Percentiles rank a stretch among this genome's conserved stretches.
Conservation (phyloP, 257 asterid genomes). For the Prunella vulgaris region DNA sequence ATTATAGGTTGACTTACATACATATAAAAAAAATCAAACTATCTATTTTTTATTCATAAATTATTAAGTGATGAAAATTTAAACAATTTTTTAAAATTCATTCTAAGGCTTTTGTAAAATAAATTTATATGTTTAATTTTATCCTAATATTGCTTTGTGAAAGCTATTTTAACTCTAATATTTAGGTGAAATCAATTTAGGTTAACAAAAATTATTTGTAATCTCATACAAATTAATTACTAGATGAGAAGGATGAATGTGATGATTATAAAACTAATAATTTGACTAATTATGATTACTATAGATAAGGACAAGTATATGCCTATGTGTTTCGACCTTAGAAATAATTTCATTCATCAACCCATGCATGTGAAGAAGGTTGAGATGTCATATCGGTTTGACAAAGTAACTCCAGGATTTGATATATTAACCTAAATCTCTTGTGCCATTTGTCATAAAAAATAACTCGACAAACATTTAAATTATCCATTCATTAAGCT, state of each 20-base stretch:
- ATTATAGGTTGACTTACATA: no score
- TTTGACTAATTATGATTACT: background rate
- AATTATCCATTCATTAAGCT: no score
- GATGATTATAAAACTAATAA: background rate
- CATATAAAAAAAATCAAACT: no score
- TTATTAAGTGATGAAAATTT: no score
- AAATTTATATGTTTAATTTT: no score
- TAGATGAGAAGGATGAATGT: background rate
- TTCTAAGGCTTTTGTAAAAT: no score
- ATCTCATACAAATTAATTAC: background rate
- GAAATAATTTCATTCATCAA: background rate
- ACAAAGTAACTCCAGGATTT: background rate
- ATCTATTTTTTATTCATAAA: no score
- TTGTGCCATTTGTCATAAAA: background rate
- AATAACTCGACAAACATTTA: no score
- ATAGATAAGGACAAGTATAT: background rate
- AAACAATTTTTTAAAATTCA: no score
- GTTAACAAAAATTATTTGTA: no score
- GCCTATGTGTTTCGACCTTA: background rate
- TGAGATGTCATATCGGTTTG: background rate
- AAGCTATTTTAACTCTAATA: background rate
- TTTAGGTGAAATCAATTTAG: background rate
- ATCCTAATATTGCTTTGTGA: background rate
- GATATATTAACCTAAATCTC: background rate
- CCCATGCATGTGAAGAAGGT: slow-evolving; percentile 6